Evolutionary conservation across 2,329 filamentous ascomycete species (phyloP).

Genomic region (Penicillium sp.): DNA sequence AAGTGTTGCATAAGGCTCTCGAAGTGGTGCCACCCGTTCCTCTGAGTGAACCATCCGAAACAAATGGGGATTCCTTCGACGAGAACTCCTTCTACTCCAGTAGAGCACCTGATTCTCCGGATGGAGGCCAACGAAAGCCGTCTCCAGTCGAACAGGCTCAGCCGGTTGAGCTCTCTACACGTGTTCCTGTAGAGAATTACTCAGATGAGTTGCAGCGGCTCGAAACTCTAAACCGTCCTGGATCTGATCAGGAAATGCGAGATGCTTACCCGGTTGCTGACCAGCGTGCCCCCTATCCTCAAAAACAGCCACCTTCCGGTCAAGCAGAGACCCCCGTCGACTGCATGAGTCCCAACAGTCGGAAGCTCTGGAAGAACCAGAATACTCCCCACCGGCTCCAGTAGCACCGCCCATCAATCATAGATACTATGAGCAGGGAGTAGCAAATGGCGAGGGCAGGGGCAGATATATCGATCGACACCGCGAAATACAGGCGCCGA

Average conservation of each 20-base stretch:
- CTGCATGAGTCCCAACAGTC: slow-evolving; percentile 22
- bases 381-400: slow-evolving; percentile 47
- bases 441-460: slow-evolving; percentile 31
- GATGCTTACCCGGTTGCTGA: slow-evolving; percentile 39
- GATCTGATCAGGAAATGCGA: slow-evolving; percentile 37
- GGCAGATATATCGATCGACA: slow-evolving; percentile 38
- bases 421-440: slow-evolving; percentile 24
- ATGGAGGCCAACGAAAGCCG: slow-evolving; percentile 36
- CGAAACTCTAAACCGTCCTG: slow-evolving; percentile 35
- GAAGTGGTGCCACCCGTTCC: slow-evolving; percentile 66
- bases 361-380: slow-evolving; percentile 43
- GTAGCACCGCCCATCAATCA: slow-evolving; percentile 31
- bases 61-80: slow-evolving; percentile 73
- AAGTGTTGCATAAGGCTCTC: slow-evolving; percentile 67
- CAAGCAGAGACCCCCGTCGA: slow-evolving; percentile 21
- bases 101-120: slow-evolving; percentile 68
- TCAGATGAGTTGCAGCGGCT: slow-evolving; percentile 36
- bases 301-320: slow-evolving; percentile 27
- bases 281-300: slow-evolving; percentile 27
- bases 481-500: slow-evolving; percentile 38
- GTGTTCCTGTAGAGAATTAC: slow-evolving; percentile 31
- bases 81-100: slow-evolving; percentile 96
- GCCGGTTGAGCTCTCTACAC: slow-evolving; percentile 31
- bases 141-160: slow-evolving; percentile 29
- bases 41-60: slow-evolving; percentile 47